These are phyloP conservation scores for Umbelopsis sp. DNA, from an alignment of 371 early-diverging fungal genomes.

Conservation along the genomic window DNA sequence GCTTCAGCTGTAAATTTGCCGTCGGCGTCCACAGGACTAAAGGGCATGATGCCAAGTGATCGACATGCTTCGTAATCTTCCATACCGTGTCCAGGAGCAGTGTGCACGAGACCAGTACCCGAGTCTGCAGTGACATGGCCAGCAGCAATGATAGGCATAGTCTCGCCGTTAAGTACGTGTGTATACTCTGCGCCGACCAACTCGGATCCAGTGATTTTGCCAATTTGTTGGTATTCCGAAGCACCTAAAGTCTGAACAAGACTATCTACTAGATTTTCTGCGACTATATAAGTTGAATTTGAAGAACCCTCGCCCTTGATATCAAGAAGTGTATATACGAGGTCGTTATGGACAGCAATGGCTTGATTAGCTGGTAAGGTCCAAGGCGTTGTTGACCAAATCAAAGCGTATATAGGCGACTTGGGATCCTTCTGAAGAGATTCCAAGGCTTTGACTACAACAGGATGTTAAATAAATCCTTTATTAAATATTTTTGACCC, in stretches of 20 bases:
- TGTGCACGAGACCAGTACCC: slow-evolving; percentile 93
- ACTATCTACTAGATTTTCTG: slow-evolving; percentile 48
- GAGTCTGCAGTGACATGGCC: slow-evolving; percentile 81
- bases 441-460: neutral
- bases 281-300: slow-evolving; percentile 46
- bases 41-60: slow-evolving; percentile 57
- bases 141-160: slow-evolving; percentile 64
- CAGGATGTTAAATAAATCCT: neutral
- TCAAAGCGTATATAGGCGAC: slow-evolving; percentile 55
- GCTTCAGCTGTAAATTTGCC: slow-evolving; percentile 81
- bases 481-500: neutral
- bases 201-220: slow-evolving; percentile 54
- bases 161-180: slow-evolving; percentile 65
- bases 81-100: slow-evolving; percentile 95
- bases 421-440: neutral
- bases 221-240: slow-evolving; percentile 20
- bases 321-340: slow-evolving; percentile 70
- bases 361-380: slow-evolving; percentile 91
- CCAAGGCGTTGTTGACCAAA: slow-evolving; percentile 99
- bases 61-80: slow-evolving; percentile 89
- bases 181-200: slow-evolving; percentile 69
- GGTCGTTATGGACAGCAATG: slow-evolving; percentile 75
- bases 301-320: slow-evolving; percentile 9
- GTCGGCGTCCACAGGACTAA: slow-evolving; percentile 78
- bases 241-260: slow-evolving; percentile 23